Base-by-base conservation (phyloP, 1,139 yeast species). In the Candida sp. region DNA sequence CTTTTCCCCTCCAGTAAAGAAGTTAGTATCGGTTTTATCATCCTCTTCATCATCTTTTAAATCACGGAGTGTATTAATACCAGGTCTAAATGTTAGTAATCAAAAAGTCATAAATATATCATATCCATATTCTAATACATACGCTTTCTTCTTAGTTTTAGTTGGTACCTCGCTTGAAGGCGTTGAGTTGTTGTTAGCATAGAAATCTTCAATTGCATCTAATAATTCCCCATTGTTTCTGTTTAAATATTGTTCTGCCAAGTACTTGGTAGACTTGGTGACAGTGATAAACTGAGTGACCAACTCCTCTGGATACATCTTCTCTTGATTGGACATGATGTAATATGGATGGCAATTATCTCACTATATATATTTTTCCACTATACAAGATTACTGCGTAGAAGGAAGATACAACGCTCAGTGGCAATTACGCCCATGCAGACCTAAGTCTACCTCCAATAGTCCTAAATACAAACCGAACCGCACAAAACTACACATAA, bases 1-100 rank as follows among this genome's bases (percentile, higher is more conserved):
- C 56, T 91, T 91, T 61, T 91, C 97, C 44, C 97, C 99, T 21
- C 97, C 97, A 3, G 98, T 93, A 55, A 93, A 95, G 62, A 87
- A 81, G 52, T 89, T 83, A 52, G 84, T 79, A 50, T 82, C 81
- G 15, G 83, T 79, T 41, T 82, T 81, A 45, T 80, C 87, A 43
- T 83, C 87, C 34, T 75, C 82, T 5, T 58, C 68, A 11, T 64
- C 70, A 21, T 55, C 54, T 45, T 73, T 71, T 57, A 84, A 68
- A 51, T 82, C 84, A 45, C 77, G 66, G 46, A 82, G 77, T 6
- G 82, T 73, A 37, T 64, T 63, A 12, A 73, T 55, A 4, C 76
- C 74, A 43, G 43, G 34, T 19, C 41, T 33, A 12, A 46, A 35
- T 29, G 39, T 37, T 37, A 37, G 39, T 37, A 37, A 21, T 25